Evolutionary conservation across 2,329 filamentous ascomycete genomes (phyloP).

Genomic region (Cryphonectria japonica): DNA sequence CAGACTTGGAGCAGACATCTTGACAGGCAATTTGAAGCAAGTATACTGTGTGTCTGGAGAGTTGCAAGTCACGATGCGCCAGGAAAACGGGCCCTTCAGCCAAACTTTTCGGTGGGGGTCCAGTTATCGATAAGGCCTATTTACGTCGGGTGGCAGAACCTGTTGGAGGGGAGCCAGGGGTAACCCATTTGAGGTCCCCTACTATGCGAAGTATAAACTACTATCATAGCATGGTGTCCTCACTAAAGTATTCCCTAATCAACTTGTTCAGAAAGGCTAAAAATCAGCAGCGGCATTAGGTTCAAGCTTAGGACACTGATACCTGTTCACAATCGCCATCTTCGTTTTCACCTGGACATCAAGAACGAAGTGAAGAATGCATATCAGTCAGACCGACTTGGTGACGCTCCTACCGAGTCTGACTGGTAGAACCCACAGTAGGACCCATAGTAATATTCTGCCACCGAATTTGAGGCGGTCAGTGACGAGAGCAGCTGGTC

Average conservation of each 20-base stretch:
- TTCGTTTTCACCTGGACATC: not conserved
- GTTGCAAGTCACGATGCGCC: conserved; percentile 5
- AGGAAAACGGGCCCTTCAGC: conserved; percentile 7
- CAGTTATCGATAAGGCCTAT: conserved; percentile 26
- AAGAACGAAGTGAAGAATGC: not conserved
- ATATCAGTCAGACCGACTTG: not conserved
- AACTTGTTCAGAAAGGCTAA: not conserved
- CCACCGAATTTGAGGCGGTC: conserved; percentile 4
- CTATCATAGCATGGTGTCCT: not conserved
- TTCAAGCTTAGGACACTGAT: not conserved
- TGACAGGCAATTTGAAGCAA: conserved; percentile 25
- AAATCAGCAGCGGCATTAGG: not conserved
- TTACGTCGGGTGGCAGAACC: not conserved
- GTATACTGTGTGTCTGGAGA: conserved; percentile 6
- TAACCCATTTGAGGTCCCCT: not conserved
- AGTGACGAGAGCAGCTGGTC: not conserved
- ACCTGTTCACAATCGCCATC: not conserved
- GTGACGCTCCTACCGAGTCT: too few relatives aligned
- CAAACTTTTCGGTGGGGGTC: conserved; percentile 29
- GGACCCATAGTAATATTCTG: not conserved
- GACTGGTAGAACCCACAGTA: not conserved
- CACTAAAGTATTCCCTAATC: not conserved
- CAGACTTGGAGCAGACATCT: conserved; percentile 60
- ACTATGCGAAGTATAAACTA: not conserved
- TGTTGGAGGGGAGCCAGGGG: not conserved